phyloP scores from a whole-genome alignment of 225 moss, liverwort and hornwort genomes.

The Anthoceros angustus region DNA sequence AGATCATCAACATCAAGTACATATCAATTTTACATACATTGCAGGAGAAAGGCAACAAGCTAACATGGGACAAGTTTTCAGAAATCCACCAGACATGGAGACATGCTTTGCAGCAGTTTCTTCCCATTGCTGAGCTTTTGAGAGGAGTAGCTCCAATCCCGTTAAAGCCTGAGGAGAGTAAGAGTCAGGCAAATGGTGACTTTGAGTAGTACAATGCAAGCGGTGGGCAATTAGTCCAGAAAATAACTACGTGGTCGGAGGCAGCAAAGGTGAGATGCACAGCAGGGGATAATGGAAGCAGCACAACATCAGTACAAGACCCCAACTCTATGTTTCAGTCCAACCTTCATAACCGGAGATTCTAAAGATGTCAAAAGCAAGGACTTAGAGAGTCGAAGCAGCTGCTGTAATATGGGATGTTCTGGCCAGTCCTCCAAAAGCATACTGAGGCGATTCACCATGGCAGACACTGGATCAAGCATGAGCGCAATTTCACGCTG shows the following conservation, averaged over 20 bases:
- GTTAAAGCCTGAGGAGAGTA: constrained; percentile 28
- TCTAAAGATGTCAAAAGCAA: constrained; percentile 62
- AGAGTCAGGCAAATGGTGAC: neutral
- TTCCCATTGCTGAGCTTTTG: constrained; percentile 93
- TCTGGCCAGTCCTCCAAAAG: constrained; percentile 79
- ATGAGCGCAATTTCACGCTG: constrained; percentile 79
- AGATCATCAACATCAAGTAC: neutral
- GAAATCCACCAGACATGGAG: constrained; percentile 30
- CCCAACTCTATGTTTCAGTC: too few relatives aligned
- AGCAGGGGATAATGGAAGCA: too few relatives aligned
- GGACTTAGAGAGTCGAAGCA: constrained; percentile 51
- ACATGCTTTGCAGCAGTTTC: constrained; percentile 92
- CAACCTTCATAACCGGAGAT: constrained; percentile 64
- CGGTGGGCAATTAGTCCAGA: too few relatives aligned
- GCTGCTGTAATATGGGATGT: constrained; percentile 75
- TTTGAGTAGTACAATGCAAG: neutral
- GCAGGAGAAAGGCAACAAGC: neutral
- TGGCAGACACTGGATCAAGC: constrained; percentile 54
- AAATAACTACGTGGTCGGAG: too few relatives aligned
- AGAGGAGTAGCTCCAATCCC: constrained; percentile 68
- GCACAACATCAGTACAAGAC: too few relatives aligned
- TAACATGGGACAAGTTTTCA: neutral
- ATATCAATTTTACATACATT: neutral
- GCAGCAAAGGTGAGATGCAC: too few relatives aligned
- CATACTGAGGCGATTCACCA: constrained; percentile 41